A percentile compares a stretch with the other conserved stretches of the same genome.
Evolutionary conservation across 306 rosid genomes (phyloP).

Genomic region (Gleditsia sinensis): DNA sequence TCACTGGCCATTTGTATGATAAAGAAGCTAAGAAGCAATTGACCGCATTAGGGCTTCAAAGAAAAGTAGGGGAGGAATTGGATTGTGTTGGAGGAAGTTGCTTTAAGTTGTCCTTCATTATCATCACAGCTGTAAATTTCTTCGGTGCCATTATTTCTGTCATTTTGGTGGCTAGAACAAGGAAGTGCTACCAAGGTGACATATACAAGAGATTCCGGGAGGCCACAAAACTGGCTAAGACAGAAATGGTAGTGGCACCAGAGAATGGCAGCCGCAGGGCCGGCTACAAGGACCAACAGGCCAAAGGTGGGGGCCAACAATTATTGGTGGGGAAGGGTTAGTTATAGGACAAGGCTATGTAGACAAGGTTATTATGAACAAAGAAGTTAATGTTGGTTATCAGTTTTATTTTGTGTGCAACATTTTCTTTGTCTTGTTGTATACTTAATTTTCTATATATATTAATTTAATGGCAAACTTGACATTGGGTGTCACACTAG

Average conservation of each 20-base stretch:
- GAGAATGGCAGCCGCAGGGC: neutral
- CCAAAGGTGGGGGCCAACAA: neutral
- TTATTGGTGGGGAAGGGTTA: neutral
- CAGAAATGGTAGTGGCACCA: neutral
- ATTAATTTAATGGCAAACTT: no score
- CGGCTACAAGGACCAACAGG: neutral
- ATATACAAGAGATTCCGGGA: constrained; percentile 39
- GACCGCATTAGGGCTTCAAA: neutral
- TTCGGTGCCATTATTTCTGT: constrained; percentile 44
- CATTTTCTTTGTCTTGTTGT: no score
- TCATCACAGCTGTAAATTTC: constrained; percentile 39
- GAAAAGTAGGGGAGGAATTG: constrained; percentile 33
- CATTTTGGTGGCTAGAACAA: constrained; percentile 50
- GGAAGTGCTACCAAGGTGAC: constrained; percentile 45
- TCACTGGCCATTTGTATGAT: constrained; percentile 50
- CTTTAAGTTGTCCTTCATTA: constrained; percentile 44
- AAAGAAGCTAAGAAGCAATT: constrained; percentile 46
- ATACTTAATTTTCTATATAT: no score
- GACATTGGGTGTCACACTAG: no score
- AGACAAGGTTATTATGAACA: no score
- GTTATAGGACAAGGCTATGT: neutral
- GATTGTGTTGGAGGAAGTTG: constrained; percentile 46
- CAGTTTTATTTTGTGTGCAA: no score
- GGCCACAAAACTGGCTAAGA: neutral
- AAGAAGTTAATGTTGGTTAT: no score